phyloP scores from a whole-genome alignment of 306 rosid genomes.

The Medicago lupulina region DNA sequence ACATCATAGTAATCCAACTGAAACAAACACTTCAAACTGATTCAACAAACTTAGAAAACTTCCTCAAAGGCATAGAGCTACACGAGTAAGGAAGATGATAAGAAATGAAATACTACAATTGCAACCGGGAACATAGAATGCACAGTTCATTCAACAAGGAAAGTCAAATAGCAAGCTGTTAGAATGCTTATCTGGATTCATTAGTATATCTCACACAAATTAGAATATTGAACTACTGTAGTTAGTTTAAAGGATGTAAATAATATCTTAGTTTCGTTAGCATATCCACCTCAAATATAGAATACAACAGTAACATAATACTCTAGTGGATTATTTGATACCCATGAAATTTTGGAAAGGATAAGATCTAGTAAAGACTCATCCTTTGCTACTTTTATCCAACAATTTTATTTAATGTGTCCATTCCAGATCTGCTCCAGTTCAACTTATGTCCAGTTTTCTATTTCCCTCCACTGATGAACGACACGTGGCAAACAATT shows the following conservation, averaged over 20 bases:
- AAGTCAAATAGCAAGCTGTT: conserved; percentile 18
- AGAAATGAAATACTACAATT: conserved; percentile 17
- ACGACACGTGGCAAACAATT: too few species aligned
- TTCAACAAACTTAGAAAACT: conserved; percentile 15
- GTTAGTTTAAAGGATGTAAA: not conserved
- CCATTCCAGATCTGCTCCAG: too few species aligned
- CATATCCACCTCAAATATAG: conserved; percentile 6
- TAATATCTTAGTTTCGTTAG: not conserved
- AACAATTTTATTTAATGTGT: not conserved
- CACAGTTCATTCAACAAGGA: conserved; percentile 22
- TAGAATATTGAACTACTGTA: conserved; percentile 17
- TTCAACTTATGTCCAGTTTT: too few species aligned
- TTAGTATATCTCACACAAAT: conserved; percentile 18
- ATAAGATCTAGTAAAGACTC: not conserved
- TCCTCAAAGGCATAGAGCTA: conserved; percentile 32
- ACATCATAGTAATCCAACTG: conserved; percentile 35
- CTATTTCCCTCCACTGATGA: too few species aligned
- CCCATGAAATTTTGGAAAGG: not conserved
- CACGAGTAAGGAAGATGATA: conserved; percentile 16
- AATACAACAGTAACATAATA: not conserved
- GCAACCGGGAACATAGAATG: conserved; percentile 19
- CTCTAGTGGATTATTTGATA: not conserved
- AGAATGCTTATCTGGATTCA: conserved; percentile 27
- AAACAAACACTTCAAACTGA: conserved; percentile 8
- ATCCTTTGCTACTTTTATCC: not conserved